phyloP scores from a whole-genome alignment of 768 basidiomycete genomes.

The Lactifluus rugatus region DNA sequence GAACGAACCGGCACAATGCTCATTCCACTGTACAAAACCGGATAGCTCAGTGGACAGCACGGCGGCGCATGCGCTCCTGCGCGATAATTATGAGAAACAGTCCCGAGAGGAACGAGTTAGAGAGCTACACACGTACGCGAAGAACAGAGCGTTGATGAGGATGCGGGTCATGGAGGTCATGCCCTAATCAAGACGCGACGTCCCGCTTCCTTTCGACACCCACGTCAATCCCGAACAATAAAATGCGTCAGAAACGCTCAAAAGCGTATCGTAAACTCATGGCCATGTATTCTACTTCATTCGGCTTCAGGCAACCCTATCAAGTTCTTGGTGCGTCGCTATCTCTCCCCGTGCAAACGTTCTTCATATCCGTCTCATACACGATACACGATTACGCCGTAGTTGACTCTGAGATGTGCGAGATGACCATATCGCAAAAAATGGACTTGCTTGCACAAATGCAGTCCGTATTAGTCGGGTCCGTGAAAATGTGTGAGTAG shows the following conservation, averaged over 20 bases:
- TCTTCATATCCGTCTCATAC: neutral
- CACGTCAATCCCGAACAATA: neutral
- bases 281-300: conserved; percentile 76
- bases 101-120: too few relatives aligned
- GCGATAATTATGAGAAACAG: neutral
- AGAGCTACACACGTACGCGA: conserved; percentile 2
- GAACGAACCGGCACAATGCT: conserved; percentile 48
- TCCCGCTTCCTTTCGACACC: neutral
- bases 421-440: conserved; percentile 54
- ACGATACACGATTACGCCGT: conserved; percentile 8
- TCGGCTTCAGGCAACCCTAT: conserved; percentile 89
- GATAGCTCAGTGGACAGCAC: conserved; percentile 42
- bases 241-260: conserved; percentile 91
- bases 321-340: conserved; percentile 67
- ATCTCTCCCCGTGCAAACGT: neutral
- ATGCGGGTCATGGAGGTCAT: conserved; percentile 5
- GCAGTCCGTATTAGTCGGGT: conserved; percentile 69
- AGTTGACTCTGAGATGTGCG: conserved; percentile 87
- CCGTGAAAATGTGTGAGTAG: conserved; percentile 82
- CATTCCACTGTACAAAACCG: conserved; percentile 63
- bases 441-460: conserved; percentile 73
- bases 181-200: conserved; percentile 6
- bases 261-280: conserved; percentile 94
- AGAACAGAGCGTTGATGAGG: conserved; percentile 1
- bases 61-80: conserved; percentile 4